These are phyloP conservation scores for Penicillium rolfsii DNA, from an alignment of 2,329 filamentous ascomycete species.

Conservation along the genomic window DNA sequence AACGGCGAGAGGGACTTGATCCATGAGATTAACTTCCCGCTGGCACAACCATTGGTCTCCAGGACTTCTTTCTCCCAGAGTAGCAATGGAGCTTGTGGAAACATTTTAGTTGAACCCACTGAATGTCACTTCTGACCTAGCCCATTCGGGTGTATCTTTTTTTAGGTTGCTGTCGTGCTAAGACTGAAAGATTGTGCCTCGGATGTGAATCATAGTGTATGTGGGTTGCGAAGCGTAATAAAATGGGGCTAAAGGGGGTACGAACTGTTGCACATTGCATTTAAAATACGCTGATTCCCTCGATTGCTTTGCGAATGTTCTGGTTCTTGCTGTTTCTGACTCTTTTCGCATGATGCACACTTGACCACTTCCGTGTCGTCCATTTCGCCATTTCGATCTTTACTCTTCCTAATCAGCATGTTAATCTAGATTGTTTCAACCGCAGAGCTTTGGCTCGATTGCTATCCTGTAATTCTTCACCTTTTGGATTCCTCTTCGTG, in stretches of 20 bases:
- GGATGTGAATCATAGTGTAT: neutral
- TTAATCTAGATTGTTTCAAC: neutral
- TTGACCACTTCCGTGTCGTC: neutral
- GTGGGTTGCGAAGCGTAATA: neutral
- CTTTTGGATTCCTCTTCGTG: neutral
- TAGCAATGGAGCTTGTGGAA: conserved; percentile 5
- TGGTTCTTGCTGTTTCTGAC: neutral
- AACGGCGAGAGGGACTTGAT: neutral
- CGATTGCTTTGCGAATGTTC: neutral
- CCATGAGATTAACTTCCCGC: neutral
- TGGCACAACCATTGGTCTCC: neutral
- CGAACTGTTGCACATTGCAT: too few species aligned
- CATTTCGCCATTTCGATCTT: neutral
- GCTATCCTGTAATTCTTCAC: neutral
- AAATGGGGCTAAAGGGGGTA: conserved; percentile 1
- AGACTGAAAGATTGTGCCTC: neutral
- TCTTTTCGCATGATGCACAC: neutral
- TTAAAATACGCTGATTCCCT: neutral
- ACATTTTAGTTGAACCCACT: neutral
- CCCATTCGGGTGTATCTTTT: neutral
- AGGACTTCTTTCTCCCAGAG: neutral
- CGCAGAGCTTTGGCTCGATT: neutral
- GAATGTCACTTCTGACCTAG: neutral
- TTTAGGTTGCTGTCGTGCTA: neutral
- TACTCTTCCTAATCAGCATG: neutral